These are phyloP conservation scores for Kalanchoe fedtschenkoi DNA, from an alignment of 164 flowering plant genomes.

Conservation along the genomic window DNA sequence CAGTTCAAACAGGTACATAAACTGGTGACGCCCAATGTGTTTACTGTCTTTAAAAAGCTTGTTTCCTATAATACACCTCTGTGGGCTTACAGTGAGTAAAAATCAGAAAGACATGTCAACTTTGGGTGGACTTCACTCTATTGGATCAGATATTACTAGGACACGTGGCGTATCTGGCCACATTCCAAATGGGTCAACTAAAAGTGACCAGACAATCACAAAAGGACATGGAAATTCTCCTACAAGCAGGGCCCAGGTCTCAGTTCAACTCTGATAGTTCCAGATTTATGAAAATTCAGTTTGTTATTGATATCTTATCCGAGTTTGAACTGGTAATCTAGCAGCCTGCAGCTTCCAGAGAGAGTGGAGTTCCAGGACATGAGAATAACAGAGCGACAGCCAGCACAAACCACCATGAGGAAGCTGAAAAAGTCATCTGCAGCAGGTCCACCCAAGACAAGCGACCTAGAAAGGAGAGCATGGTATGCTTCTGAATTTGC, in stretches of 20 bases:
- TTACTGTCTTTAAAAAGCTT: constrained; percentile 9
- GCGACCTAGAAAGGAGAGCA: constrained; percentile 65
- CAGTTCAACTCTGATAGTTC: no score
- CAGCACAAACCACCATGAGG: constrained; percentile 17
- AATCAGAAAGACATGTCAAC: constrained; percentile 46
- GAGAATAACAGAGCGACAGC: constrained; percentile 24
- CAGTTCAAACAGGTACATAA: constrained; percentile 17
- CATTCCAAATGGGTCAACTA: constrained; percentile 29
- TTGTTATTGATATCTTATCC: not conserved
- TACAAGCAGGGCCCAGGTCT: constrained; percentile 60
- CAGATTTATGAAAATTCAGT: not conserved
- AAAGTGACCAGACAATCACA: constrained; percentile 34
- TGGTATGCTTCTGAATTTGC: constrained; percentile 26
- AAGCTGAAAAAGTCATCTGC: constrained; percentile 25
- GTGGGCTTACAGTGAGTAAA: constrained; percentile 21
- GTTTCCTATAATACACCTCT: not conserved
- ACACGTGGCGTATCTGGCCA: constrained; percentile 34
- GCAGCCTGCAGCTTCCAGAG: constrained; percentile 78
- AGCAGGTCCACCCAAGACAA: constrained; percentile 60
- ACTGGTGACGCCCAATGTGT: constrained; percentile 12
- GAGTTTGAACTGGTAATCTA: not conserved
- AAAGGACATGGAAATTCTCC: constrained; percentile 52
- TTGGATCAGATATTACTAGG: constrained; percentile 87
- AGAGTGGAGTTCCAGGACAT: constrained; percentile 46
- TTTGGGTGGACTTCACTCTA: constrained; percentile 69